These are phyloP conservation scores for Daldinia eschscholtzii DNA, from an alignment of 2,329 filamentous ascomycete genomes.

Conservation along the genomic window DNA sequence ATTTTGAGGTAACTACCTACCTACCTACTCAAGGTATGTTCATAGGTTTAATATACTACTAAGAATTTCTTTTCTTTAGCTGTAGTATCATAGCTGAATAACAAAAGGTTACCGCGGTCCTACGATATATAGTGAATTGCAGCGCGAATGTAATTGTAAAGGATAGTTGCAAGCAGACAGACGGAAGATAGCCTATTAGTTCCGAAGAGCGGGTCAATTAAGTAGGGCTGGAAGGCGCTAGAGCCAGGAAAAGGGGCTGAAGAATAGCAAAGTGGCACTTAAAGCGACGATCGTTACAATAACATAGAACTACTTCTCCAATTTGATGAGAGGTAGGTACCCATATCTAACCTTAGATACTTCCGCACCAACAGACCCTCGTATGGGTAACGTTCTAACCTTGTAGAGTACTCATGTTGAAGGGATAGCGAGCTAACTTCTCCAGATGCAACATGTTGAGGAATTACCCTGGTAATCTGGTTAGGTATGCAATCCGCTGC, in stretches of 20 bases:
- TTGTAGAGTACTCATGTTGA: neutral
- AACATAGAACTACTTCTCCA: neutral
- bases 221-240: neutral
- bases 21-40: no score
- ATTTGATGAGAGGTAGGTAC: neutral
- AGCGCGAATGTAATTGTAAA: neutral
- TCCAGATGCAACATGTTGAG: neutral
- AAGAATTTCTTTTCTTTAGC: neutral
- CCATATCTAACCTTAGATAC: neutral
- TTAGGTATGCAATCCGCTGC: neutral
- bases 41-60: neutral
- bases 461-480: neutral
- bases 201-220: neutral
- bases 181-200: constrained; percentile 6
- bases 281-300: neutral
- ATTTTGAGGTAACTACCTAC: neutral
- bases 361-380: neutral
- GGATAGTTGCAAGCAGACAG: neutral
- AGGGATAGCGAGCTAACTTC: neutral
- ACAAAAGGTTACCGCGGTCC: neutral
- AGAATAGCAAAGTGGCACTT: neutral
- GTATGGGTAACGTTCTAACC: neutral
- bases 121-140: neutral
- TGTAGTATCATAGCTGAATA: neutral
- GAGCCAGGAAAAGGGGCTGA: neutral